Conservation (phyloP, 2,329 filamentous ascomycete species). For the Pseudogymnoascus sp. region DNA sequence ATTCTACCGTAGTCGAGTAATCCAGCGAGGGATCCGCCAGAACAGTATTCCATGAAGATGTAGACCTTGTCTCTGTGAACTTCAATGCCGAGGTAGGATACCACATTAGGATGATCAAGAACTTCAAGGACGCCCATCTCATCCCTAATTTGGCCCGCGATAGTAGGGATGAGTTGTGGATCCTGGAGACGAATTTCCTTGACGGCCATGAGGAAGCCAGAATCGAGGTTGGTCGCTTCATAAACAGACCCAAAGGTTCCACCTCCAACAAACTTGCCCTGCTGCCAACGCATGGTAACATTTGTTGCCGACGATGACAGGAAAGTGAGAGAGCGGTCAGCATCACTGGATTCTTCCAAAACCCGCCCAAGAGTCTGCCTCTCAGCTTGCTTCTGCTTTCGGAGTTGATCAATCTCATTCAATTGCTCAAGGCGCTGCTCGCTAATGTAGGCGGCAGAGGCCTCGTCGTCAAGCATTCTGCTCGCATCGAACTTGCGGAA, state of each 20-base stretch:
- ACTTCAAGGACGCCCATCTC: conserved; percentile 97
- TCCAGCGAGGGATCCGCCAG: conserved; percentile 82
- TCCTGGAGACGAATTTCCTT: conserved; percentile 98
- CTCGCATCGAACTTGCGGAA: conserved; percentile 74
- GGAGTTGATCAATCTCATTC: conserved; percentile 66
- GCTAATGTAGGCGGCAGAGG: conserved; percentile 68
- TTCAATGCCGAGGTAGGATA: conserved; percentile 96
- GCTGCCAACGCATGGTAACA: conserved; percentile 93
- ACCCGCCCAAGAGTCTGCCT: conserved; percentile 84
- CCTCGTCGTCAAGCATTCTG: conserved; percentile 69
- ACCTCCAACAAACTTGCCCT: conserved; percentile 95
- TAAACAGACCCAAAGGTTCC: conserved; percentile 98
- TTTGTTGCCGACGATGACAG: conserved; percentile 92
- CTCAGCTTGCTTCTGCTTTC: conserved; percentile 75
- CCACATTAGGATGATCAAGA: conserved; percentile 93
- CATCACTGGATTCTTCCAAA: conserved; percentile 89
- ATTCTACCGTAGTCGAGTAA: conserved; percentile 93
- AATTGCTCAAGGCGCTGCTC: conserved; percentile 70
- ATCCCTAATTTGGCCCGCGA: conserved; percentile 88
- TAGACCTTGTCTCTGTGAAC: conserved; percentile 99
- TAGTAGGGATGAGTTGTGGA: conserved; percentile 88
- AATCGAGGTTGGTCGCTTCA: conserved; percentile 93
- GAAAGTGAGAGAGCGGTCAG: conserved; percentile 88
- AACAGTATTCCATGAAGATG: conserved; percentile 99
- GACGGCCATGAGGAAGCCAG: conserved; percentile 93